These are phyloP conservation scores for Furcasterigmium furcatum DNA, from an alignment of 2,329 filamentous ascomycete genomes.

Conservation along the genomic window DNA sequence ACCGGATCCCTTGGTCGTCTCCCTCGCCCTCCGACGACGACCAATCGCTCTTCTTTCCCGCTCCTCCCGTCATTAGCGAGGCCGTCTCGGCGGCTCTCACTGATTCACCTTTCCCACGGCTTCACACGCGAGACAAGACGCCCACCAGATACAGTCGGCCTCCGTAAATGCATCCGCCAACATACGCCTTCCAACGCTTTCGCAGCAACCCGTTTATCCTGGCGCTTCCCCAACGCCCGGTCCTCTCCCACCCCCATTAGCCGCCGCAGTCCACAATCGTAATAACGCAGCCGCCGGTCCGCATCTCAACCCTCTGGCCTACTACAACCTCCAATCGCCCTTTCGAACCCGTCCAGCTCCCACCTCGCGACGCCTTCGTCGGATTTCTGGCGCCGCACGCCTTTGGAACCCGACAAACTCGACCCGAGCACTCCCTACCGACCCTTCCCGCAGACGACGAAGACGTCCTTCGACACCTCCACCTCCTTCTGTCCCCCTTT, in stretches of 20 bases:
- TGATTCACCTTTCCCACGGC: constrained; percentile 41
- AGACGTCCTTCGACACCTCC: constrained; percentile 52
- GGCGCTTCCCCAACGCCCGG: constrained; percentile 13
- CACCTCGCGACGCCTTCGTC: constrained; percentile 29
- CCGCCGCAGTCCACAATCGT: constrained; percentile 2
- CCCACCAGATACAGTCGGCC: constrained; percentile 15
- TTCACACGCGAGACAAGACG: constrained; percentile 31
- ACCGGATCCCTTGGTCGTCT: neutral
- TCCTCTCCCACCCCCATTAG: constrained; percentile 6
- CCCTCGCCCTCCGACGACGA: neutral
- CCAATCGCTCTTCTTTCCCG: neutral
- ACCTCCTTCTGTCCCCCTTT: constrained; percentile 47
- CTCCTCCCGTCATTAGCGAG: constrained; percentile 29
- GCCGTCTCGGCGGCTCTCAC: constrained; percentile 44
- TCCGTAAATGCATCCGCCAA: constrained; percentile 25
- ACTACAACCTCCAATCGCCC: constrained; percentile 29
- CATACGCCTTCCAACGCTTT: constrained; percentile 22
- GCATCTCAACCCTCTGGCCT: constrained; percentile 11
- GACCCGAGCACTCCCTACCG: constrained; percentile 40
- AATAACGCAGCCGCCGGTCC: neutral
- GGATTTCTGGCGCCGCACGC: constrained; percentile 39
- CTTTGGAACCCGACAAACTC: constrained; percentile 62
- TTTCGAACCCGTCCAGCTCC: constrained; percentile 39
- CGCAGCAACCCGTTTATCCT: constrained; percentile 27
- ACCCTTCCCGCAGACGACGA: constrained; percentile 29